Evolutionary conservation across 345 rosid species (phyloP), one percentile per base, ranked within the genome.

Genomic region (Eutrema japonicum): DNA sequence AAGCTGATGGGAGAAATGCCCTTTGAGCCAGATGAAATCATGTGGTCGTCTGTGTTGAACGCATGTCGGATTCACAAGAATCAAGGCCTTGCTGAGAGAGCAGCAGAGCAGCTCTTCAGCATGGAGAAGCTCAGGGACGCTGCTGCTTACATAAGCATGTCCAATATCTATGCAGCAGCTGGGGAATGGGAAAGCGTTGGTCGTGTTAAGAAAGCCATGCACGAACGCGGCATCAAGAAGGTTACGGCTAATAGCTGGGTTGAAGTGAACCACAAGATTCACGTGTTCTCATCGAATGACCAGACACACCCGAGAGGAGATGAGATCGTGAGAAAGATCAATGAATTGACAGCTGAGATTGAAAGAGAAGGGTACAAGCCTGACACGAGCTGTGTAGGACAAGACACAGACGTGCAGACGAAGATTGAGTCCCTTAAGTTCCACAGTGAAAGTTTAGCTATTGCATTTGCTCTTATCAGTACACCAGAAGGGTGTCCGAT

Each of bases 1-100:
- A 85, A 78, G 68, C 64, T 87, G 80, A 88, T 94, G 67, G 76
- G 66, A 33, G 64, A 77, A 77, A 88, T 91, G 95, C 97, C 96
- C 45, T 85, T 82, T 75, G 83, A 85, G 67, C 87, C 93, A 3
- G 95, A 91, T 26, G 93, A 94, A 84, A 80, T 94, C 11, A 83
- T 91, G 81, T 91, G 93, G 98, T 86, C 96, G 12, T 89, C 96
- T 1, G 80, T 91, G 71, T 74, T 94, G 73, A 94, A 91, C 76
- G 88, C 97, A 0, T 91, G 97, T 59, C 83, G 90, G 84, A 94
- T 94, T 72, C 91, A 91, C 78, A 94, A 81, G 79, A 91, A 94
- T 76, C 85, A 74, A 43, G 78, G 79, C 73, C 72, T 88, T 49
- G 98, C 97, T 18, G 71, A 64, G 79, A 85, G 70, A 85, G 96